phyloP scores from a whole-genome alignment of 768 basidiomycete species.

The Zangia roseola region DNA sequence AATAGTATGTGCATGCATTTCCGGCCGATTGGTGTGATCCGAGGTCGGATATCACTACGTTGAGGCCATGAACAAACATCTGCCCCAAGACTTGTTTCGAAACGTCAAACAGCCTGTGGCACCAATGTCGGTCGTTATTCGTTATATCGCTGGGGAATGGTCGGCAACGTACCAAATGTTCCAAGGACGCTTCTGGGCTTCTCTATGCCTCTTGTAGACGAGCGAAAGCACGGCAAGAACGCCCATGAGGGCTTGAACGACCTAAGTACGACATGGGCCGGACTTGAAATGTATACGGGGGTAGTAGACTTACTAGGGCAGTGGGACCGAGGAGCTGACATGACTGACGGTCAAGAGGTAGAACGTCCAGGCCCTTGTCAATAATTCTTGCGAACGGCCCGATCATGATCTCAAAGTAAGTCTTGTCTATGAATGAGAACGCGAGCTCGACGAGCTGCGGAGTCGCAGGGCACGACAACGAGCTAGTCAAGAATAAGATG shows the following conservation, averaged over 20 bases:
- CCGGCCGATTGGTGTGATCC: constrained; percentile 65
- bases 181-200: constrained; percentile 86
- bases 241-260: constrained; percentile 88
- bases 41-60: constrained; percentile 76
- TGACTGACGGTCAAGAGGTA: constrained; percentile 41
- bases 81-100: constrained; percentile 89
- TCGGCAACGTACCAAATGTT: constrained; percentile 70
- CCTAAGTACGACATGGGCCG: constrained; percentile 35
- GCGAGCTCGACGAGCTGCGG: not conserved
- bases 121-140: constrained; percentile 9
- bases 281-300: not conserved
- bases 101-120: constrained; percentile 81
- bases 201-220: constrained; percentile 85
- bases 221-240: constrained; percentile 84
- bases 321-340: constrained; percentile 49
- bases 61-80: constrained; percentile 75
- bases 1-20: constrained; percentile 91
- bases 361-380: constrained; percentile 17
- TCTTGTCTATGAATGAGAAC: not conserved
- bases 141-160: not conserved
- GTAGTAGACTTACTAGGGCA: constrained; percentile 36
- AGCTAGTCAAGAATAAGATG: no score
- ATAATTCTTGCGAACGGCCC: constrained; percentile 9
- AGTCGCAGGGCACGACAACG: no score
- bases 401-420: constrained; percentile 4